Conservation (phyloP, 1,284 basidiomycete genomes). For the Naganishia albida region DNA sequence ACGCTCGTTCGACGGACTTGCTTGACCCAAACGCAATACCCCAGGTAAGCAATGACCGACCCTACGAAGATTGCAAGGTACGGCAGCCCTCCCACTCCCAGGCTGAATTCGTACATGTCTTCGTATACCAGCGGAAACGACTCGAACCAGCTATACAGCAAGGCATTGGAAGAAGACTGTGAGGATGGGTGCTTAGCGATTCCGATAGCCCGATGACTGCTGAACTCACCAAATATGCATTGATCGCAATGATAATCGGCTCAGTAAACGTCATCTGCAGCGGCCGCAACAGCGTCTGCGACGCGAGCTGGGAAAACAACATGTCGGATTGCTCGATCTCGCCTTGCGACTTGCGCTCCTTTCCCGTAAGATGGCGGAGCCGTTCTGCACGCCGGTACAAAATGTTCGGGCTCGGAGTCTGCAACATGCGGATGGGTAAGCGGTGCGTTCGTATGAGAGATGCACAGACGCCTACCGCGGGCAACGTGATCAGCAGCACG, state of each 20-base stretch:
- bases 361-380: conserved; percentile 48
- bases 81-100: conserved; percentile 39
- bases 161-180: conserved; percentile 9
- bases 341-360: conserved; percentile 44
- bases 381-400: conserved; percentile 48
- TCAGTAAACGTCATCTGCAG: conserved; percentile 43
- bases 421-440: neutral
- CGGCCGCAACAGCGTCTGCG: conserved; percentile 40
- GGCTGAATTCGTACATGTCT: conserved; percentile 39
- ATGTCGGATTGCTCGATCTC: conserved; percentile 42
- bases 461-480: conserved; percentile 42
- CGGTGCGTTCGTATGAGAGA: neutral
- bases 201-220: neutral
- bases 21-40: conserved; percentile 40
- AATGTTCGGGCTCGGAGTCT: conserved; percentile 47
- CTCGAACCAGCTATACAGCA: conserved; percentile 32
- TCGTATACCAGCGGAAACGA: conserved; percentile 42
- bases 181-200: neutral
- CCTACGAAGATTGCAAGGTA: conserved; percentile 45
- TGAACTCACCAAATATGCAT: conserved; percentile 37
- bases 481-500: conserved; percentile 41
- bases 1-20: conserved; percentile 21
- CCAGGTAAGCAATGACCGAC: conserved; percentile 36
- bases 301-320: conserved; percentile 33
- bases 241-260: conserved; percentile 45